Evolutionary conservation across 1,139 yeast genomes (phyloP), one percentile per base, ranked within the genome.

Genomic region (Lodderomyces margitis): DNA sequence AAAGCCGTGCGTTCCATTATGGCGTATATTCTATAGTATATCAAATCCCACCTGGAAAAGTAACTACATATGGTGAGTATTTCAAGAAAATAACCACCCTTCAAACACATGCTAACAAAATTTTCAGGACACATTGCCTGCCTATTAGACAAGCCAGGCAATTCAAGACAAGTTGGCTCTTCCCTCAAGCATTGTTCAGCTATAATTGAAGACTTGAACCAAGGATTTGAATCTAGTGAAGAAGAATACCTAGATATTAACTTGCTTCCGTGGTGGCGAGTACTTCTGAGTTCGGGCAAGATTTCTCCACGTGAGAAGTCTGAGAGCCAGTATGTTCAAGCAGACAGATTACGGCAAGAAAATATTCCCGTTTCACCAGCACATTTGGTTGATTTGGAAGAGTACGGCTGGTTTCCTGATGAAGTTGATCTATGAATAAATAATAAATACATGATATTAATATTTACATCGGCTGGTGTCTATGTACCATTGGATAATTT

Each of bases 191-290:
- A 75, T 40, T 52, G 48, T 27, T 34, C 50, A 3, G 47, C 48
- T 12, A 62, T 70, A 27, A 43, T 63, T 1, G 46, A 54, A 8
- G 48, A 51, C 30, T 50, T 70, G 14, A 57, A 58, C 23, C 45
- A 35, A 5, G 64, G 55, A 5, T 36, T 47, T n/a, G 46, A 47
- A 11, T 48, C 47, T 9, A 46, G 40, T 2, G 36, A 46, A 3
- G 56, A 53, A 17, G 57, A 54, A 21, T 52, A 37, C 40, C 50
- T 62, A 21, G 57, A 68, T 32, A 34, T 53, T 2, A 59, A 49
- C 1, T 64, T 63, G 8, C 75, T 84, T 8, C 94, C 95, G 1
- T 86, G 95, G 95, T 85, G 92, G 91, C 64, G 95, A 40, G 87
- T 86, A 1, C 64, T 86, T 15, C 74, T 75, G 37, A 67, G 85